These are phyloP conservation scores for Kitagawia praeruptora DNA, from an alignment of 129 eudicot species.

Conservation along the genomic window DNA sequence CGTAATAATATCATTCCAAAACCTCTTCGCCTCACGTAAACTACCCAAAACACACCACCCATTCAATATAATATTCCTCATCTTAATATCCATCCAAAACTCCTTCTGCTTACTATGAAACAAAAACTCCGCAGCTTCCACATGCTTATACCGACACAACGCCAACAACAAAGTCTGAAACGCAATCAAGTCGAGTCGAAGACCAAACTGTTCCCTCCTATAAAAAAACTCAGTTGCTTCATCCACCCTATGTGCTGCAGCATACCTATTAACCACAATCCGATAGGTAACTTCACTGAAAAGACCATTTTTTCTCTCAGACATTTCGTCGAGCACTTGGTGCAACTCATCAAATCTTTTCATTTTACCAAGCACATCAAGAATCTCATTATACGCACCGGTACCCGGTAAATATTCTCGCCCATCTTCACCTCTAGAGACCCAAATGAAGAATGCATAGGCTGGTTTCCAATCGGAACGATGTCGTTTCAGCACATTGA, in stretches of 20 bases:
- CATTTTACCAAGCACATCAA: conserved; percentile 61
- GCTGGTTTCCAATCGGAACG: conserved; percentile 81
- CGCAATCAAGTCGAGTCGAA: conserved; percentile 47
- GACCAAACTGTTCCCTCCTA: conserved; percentile 48
- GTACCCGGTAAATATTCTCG: conserved; percentile 40
- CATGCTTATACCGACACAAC: conserved; percentile 79
- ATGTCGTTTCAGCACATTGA: conserved; percentile 62
- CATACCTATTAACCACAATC: conserved; percentile 48
- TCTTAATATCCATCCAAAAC: conserved; percentile 50
- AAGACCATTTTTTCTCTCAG: conserved; percentile 27
- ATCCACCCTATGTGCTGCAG: conserved; percentile 67
- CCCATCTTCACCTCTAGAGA: conserved; percentile 14
- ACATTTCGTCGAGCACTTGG: conserved; percentile 92
- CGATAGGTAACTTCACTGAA: conserved; percentile 55
- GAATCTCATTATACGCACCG: conserved; percentile 47
- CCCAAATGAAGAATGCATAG: conserved; percentile 64
- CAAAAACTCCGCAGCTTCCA: conserved; percentile 69
- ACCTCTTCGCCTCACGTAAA: conserved; percentile 63
- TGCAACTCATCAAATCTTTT: conserved; percentile 40
- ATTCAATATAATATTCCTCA: conserved; percentile 65
- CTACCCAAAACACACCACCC: conserved; percentile 85
- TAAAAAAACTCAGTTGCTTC: conserved; percentile 56
- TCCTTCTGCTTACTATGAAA: conserved; percentile 45
- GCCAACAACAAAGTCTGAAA: conserved; percentile 68
- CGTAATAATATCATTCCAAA: conserved; percentile 67